Evolutionary conservation across 2,329 filamentous ascomycete species (phyloP).

Genomic region (Alternaria gaisen): DNA sequence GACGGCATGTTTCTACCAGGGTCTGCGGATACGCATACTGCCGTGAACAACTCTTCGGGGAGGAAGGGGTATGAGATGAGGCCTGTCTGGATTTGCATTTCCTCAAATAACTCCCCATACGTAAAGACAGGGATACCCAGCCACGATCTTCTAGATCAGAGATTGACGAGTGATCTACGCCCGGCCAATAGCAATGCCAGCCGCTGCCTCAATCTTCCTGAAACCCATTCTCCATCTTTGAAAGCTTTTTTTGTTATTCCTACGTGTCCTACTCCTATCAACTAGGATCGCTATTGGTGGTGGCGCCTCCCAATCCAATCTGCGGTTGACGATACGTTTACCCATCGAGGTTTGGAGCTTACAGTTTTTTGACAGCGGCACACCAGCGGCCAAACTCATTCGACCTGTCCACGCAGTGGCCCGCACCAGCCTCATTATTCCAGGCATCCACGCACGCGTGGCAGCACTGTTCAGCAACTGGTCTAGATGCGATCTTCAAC

Average conservation of each 20-base stretch:
- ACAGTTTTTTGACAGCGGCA: slow-evolving; percentile 40
- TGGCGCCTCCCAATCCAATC: slow-evolving; percentile 15
- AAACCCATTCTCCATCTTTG: slow-evolving; percentile 37
- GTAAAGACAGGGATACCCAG: slow-evolving; percentile 35
- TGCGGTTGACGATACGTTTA: slow-evolving; percentile 21
- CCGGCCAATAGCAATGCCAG: slow-evolving; percentile 37
- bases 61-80: slow-evolving; percentile 4
- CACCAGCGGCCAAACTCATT: slow-evolving; percentile 28
- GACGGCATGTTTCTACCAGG: slow-evolving; percentile 22
- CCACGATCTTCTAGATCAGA: slow-evolving; percentile 44
- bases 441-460: slow-evolving; percentile 10
- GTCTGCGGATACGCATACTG: slow-evolving; percentile 25
- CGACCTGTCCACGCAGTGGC: slow-evolving; percentile 26
- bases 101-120: slow-evolving; percentile 12
- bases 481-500: slow-evolving; percentile 6
- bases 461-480: slow-evolving; percentile 6
- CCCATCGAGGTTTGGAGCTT: slow-evolving; percentile 18
- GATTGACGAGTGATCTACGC: slow-evolving; percentile 48
- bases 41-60: slow-evolving; percentile 2
- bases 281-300: slow-evolving; percentile 23
- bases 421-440: slow-evolving; percentile 22
- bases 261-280: slow-evolving; percentile 24
- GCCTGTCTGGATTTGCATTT: slow-evolving; percentile 15
- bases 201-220: slow-evolving; percentile 27
- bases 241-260: slow-evolving; percentile 27